Conservation (phyloP, 441 rosid genomes). For the Erodium trifolium region DNA sequence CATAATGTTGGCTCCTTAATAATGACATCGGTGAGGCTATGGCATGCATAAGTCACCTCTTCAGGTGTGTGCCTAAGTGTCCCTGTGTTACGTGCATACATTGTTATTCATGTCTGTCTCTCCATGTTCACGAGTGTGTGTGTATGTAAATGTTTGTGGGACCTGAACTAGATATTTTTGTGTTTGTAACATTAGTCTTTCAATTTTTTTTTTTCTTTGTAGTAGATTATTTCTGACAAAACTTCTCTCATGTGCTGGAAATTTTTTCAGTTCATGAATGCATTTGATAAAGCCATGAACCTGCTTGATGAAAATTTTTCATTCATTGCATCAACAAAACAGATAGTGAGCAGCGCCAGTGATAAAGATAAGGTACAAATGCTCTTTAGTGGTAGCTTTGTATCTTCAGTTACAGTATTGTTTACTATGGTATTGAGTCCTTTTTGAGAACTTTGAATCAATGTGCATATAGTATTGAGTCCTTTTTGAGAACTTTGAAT, state of each 20-base stretch:
- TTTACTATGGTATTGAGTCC: not conserved
- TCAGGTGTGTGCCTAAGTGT: not conserved
- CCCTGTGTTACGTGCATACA: not conserved
- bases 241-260: constrained; percentile 14
- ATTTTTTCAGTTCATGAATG: constrained; percentile 58
- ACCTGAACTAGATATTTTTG: constrained; percentile 3
- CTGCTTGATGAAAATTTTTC: constrained; percentile 56
- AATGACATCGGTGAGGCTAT: not conserved
- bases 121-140: not conserved
- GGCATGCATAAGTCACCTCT: not conserved
- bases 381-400: not conserved
- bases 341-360: constrained; percentile 59
- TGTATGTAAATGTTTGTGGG: not conserved
- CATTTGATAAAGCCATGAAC: constrained; percentile 68
- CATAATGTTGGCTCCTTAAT: constrained; percentile 6
- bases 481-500: no score
- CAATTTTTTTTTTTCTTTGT: not conserved
- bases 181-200: not conserved
- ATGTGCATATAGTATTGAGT: not conserved
- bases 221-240: constrained; percentile 3
- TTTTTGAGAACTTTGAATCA: constrained; percentile 1
- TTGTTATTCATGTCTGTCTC: not conserved
- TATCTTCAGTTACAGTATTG: constrained; percentile 4
- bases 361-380: constrained; percentile 62
- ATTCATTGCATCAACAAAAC: constrained; percentile 59